phyloP scores from a whole-genome alignment of 2,329 filamentous ascomycete species.

The Fusarium burgessii region DNA sequence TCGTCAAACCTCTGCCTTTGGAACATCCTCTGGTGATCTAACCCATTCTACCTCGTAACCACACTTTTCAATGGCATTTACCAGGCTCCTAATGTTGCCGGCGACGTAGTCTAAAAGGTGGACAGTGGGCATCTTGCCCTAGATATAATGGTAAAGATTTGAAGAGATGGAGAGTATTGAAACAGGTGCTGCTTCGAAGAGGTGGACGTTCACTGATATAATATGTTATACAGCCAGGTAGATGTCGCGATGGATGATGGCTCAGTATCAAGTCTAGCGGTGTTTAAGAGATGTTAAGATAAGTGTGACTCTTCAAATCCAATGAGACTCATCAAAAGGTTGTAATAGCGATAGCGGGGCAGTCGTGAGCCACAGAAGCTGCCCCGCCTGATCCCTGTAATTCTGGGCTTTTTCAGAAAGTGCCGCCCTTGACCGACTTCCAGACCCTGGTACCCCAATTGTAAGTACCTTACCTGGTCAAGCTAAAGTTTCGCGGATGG shows the following conservation, averaged over 20 bases:
- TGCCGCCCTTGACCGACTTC: constrained; percentile 47
- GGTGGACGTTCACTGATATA: background rate
- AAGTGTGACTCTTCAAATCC: constrained; percentile 28
- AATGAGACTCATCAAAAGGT: constrained; percentile 28
- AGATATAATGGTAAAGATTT: constrained; percentile 20
- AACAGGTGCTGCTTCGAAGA: background rate
- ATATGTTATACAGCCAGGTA: background rate
- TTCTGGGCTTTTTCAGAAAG: constrained; percentile 30
- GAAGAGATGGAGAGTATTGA: constrained; percentile 5
- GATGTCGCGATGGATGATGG: constrained; percentile 13
- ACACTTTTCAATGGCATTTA: constrained; percentile 96
- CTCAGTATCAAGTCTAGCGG: constrained; percentile 22
- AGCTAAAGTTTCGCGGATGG: constrained; percentile 15
- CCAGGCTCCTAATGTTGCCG: constrained; percentile 94
- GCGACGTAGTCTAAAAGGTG: constrained; percentile 90
- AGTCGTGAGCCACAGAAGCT: constrained; percentile 28
- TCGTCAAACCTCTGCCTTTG: constrained; percentile 79
- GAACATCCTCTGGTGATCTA: constrained; percentile 83
- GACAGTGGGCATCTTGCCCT: constrained; percentile 75
- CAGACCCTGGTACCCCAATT: constrained; percentile 15
- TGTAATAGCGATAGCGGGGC: constrained; percentile 44
- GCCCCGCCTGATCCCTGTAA: constrained; percentile 48
- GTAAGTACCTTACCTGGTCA: constrained; percentile 22
- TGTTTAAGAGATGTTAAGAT: constrained; percentile 31
- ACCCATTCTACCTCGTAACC: constrained; percentile 96